Base-by-base conservation (phyloP, 1,284 basidiomycete genomes). In the Marasmius sp. region DNA sequence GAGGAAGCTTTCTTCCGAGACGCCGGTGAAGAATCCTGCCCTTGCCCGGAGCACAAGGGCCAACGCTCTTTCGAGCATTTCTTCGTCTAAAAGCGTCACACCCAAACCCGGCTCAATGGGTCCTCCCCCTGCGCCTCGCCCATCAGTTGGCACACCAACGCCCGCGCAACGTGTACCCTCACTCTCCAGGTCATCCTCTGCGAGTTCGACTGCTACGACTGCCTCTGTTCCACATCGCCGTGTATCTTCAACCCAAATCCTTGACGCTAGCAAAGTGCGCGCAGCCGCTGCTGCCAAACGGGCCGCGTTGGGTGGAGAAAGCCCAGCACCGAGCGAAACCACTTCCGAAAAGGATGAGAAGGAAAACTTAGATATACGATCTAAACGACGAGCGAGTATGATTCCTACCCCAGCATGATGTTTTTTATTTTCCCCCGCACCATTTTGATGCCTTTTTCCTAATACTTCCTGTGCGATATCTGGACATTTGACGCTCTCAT, bases 1-100 rank as follows among this genome's bases (percentile, higher is more conserved):
- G 56, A 57, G 55, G 18, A 63, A 63, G 34, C 45, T 63, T 8
- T 63, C 62, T 6, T 52, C 59, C n/a, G 62, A 63, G 16, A 60
- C 41, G n/a, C 41, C 53, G 12, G 39, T 57, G 20, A 63, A 57
- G 33, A 34, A 41, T 22, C 49, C 49, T 22, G 56, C 59, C 10
- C 47, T 63, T 4, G 39, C 55, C 33, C 60, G 60, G 62, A 63
- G 62, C 47, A 58, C 59, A 8, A 59, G 62, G 12, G 51, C 60
- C 20, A 63, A 63, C 52, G 59, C 58, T 47, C 5, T 56, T 8
- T n/a, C 52, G 12, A 36, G 12, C 14, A 12, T 37, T 14, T 16
- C 37, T 34, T 49, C 47, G 20, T 27, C 57, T 16, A 55, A 55
- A 52, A 58, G 51, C 3, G 49, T 56, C 33, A 63, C 58, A 7